phyloP scores from a whole-genome alignment of 768 basidiomycete species.

The Tylopilus felleus region DNA sequence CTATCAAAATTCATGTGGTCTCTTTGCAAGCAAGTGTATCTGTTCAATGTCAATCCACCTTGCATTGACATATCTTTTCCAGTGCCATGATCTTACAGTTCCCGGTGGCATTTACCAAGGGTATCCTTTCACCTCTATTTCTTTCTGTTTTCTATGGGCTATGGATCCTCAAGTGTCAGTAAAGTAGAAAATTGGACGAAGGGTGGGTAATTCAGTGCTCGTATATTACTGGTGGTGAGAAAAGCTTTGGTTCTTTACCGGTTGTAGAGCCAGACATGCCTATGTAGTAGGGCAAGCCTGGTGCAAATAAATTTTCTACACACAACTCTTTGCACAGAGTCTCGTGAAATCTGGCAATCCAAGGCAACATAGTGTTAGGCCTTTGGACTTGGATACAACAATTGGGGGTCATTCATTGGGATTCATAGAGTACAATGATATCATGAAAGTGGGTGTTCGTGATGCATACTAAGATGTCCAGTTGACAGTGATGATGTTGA shows the following conservation, averaged over 20 bases:
- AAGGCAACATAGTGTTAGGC: conserved; percentile 14
- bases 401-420: background rate
- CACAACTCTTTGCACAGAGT: conserved; percentile 5
- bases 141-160: no score
- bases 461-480: background rate
- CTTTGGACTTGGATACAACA: no score
- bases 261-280: conserved; percentile 14
- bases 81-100: no score
- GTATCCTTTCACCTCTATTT: no score
- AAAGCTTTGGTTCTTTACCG: conserved; percentile 11
- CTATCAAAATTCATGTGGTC: no score
- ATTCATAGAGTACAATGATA: background rate
- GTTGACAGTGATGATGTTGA: background rate
- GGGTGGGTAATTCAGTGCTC: background rate
- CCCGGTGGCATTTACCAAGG: no score
- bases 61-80: no score
- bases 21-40: no score
- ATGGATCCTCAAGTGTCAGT: background rate
- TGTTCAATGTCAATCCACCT: no score
- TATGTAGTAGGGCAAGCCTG: conserved; percentile 10
- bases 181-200: background rate
- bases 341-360: conserved; percentile 8
- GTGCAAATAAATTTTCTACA: conserved; percentile 13
- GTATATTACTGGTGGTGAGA: background rate
- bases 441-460: conserved; percentile 1